Conservation (phyloP, 2,329 filamentous ascomycete genomes). For the Colletotrichum tabaci region DNA sequence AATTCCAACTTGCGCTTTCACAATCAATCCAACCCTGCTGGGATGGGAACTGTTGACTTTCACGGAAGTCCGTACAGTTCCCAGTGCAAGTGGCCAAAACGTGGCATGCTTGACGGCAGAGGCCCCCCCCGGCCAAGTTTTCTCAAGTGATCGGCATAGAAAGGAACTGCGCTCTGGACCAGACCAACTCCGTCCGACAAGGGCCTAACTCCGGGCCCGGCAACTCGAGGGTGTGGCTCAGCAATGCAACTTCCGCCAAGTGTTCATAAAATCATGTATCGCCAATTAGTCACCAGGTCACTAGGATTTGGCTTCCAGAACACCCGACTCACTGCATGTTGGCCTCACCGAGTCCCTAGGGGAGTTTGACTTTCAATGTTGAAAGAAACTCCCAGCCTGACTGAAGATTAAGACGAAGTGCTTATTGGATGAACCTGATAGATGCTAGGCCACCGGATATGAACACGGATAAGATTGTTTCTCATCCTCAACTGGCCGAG, state of each 20-base stretch:
- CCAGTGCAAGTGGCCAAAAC: not conserved
- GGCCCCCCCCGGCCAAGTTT: not conserved
- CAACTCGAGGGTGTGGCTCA: not conserved
- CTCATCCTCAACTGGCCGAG: not conserved
- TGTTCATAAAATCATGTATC: conserved; percentile 1
- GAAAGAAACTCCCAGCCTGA: no score
- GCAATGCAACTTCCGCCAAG: not conserved
- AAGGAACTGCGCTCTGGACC: not conserved
- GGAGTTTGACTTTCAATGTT: not conserved
- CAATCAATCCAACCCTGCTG: not conserved
- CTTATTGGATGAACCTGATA: not conserved
- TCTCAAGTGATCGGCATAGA: not conserved
- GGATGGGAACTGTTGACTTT: not conserved
- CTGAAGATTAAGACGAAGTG: not conserved
- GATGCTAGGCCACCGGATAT: not conserved
- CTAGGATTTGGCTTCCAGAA: not conserved
- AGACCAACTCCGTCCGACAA: not conserved
- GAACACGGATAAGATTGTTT: not conserved
- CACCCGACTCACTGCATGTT: not conserved
- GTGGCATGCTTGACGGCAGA: not conserved
- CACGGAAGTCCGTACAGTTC: not conserved
- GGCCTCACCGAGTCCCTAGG: not conserved
- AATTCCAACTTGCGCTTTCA: not conserved
- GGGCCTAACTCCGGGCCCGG: conserved; percentile 3
- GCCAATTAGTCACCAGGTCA: not conserved